Conservation (phyloP, 139 green algal species). For the Microglena sp. region DNA sequence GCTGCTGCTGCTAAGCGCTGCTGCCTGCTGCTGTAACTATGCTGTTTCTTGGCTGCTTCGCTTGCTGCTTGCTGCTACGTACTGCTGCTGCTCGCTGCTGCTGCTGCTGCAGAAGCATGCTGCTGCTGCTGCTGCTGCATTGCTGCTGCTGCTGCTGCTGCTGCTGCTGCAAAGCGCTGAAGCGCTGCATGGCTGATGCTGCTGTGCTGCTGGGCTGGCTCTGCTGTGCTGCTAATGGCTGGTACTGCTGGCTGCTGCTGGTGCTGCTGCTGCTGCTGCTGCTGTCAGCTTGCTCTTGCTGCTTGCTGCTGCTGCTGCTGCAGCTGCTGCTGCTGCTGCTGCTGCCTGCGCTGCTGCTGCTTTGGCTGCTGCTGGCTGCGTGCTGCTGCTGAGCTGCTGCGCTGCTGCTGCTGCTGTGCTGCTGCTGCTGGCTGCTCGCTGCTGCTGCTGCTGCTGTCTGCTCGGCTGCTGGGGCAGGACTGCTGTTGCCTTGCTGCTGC, state of each 20-base stretch:
- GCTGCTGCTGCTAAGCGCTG: no score
- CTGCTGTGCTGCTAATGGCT: neutral
- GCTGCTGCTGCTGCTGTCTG: slow-evolving; percentile 1
- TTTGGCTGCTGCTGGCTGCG: neutral
- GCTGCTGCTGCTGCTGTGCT: no score
- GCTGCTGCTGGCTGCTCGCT: neutral
- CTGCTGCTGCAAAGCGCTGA: slow-evolving; percentile 15
- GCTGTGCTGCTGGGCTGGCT: neutral
- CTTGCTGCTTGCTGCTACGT: no score
- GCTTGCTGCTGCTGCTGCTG: neutral
- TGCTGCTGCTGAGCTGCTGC: no score
- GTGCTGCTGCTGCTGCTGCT: neutral
- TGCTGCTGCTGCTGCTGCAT: no score
- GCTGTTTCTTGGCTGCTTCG: no score
- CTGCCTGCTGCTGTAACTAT: no score
- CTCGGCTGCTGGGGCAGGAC: slow-evolving; percentile 7
- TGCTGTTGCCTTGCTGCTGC: slow-evolving; percentile 1
- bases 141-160: slow-evolving; percentile 4
- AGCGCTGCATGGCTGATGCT: no score
- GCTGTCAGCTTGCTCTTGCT: no score
- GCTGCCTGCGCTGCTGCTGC: no score
- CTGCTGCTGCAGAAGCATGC: no score
- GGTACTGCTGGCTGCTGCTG: neutral
- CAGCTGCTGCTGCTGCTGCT: neutral
- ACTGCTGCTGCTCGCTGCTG: no score